Evolutionary conservation across 2,329 filamentous ascomycete species (phyloP), one percentile per base, ranked within the genome.

Genomic region (Cadophora malorum): DNA sequence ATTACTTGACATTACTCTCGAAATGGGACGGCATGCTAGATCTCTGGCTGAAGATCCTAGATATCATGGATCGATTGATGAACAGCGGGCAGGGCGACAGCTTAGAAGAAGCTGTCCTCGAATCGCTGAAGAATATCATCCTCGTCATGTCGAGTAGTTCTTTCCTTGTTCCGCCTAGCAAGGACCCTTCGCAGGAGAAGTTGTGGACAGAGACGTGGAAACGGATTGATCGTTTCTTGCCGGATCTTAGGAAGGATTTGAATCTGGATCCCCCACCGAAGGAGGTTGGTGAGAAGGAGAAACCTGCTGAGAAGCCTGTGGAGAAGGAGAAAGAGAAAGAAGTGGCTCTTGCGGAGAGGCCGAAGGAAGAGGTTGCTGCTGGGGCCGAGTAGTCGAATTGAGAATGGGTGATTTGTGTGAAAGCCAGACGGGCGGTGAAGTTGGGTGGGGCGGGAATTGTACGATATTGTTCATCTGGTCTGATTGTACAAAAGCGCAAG

Each of bases 21-120:
- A 90, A 93, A 73, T 94, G 93, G 87, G 91, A 94, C 25, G 93
- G 93, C 23, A 93, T 98, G 88, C 82, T 97, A 49, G 92, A 96
- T 77, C 84, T 98, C 12, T 99, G 96, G 96, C 82, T 96, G 56
- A 91, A 91, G 79, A 97, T 98, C 65, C 87, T 98, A 72, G 93
- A 94, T 74, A 92, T 97, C 64, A 94, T 99, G 88, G 96, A 99
- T 79, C 89, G 96, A 28, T 85, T 99, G 71, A 96, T 97, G 90
- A 97, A 97, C 76, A 96, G 92, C 76, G 95, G 95, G 0, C 94
- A 97, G 79, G 93, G 93, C 28, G 94, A 97, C 76, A 95, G 91
- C 75, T 81, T 97, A 77, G 94, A 97, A 80, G 96, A 99, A 82
- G 95, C 96, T 14, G 94, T 98, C 2, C 92, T 93, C 0, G 96